Base-by-base conservation (phyloP, 768 basidiomycete genomes). In the Trametopsis cervina region DNA sequence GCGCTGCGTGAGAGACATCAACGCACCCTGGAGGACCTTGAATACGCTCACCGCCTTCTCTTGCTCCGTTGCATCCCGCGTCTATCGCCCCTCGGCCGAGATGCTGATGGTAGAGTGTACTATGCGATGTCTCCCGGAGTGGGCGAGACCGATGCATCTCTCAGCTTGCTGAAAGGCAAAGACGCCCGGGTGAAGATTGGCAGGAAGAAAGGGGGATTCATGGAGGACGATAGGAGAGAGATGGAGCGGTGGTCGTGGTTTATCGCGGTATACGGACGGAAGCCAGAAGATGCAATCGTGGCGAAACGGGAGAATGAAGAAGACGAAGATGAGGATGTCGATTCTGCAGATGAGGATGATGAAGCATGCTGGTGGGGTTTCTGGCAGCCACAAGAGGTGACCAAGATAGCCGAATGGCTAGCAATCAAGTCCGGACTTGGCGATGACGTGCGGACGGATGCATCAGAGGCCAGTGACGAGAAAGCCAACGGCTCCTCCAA, bases 351-450 rank as follows among this genome's bases (percentile, higher is more conserved):
- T 3, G 73, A 73, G 4, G 67, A 66, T 3, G 68, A 67, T 10
- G 65, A 57, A 2, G 75, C 80, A 45, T 67, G 66, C n/a, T 90
- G 88, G 88, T 89, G 86, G 84, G 83, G 74, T 11, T 81, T 89
- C 64, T 76, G 72, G 67, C 71, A 84, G 7, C 77, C 80, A 0
- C 66, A 66, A 29, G 85, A 89, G 50, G 80, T 90, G 49, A 59
- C 63, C 44, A 81, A 77, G 59, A 63, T 89, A 18, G 78, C 79
- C 2, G 73, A 80, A 43, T 89, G 84, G 83, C 65, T 87, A 25
- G 67, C 70, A 36, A 67, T 72, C 55, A 77, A 75, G 60, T 67
- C 71, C 42, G 70, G 65, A 15, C 59, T 78, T 18, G 63, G 70
- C 42, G 69, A 44, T 22, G 63, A 59, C 41, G 44, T 54, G 29